Base-by-base conservation (phyloP, 768 basidiomycete genomes). In the Sarcodon sp. region DNA sequence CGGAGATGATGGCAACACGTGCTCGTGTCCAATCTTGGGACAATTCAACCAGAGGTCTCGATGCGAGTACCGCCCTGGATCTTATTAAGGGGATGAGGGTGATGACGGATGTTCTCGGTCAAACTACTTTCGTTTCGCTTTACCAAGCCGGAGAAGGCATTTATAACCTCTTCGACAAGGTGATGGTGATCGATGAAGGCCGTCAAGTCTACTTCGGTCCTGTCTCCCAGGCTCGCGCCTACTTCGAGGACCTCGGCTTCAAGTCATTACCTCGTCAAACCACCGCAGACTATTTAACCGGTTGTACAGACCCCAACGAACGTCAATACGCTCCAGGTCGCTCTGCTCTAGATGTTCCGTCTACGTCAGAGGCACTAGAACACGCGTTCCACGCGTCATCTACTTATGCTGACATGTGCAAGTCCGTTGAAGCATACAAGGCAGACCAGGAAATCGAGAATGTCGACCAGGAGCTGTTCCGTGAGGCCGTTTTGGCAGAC, bases 31-130 rank as follows among this genome's bases (percentile, higher is more conserved):
- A 88, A 54, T 80, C 79, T 53, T 89, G 86, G 82, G 86, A 90
- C 60, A 89, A 85, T 61, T 81, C 82, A 0, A 90, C 87, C 3
- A 70, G 83, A 44, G 86, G 87, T 13, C 67, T 88, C 45, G 86
- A 89, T 53, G 87, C 89, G 0, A 87, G 87, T 2, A 93, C 90
- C 6, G 90, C 90, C 1, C 69, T 91, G 44, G 91, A 94, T 58
- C 93, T 87, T 55, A 77, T 76, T 48, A 86, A 79, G 63, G 79
- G 80, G 37, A 65, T 94, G 47, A 73, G 89, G 13, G 68, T 88
- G 34, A 79, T 87, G 71, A 91, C 91, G 13, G 89, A 94, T 57
- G 65, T 88, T n/a, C 70, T 83, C 13, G 77, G 80, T 6, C 80
- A 81, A 62, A 83, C 87, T 2, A 87, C 82, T 7, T 83, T 92